Base-by-base conservation (phyloP, 345 rosid species). In the Citrus trifoliata region DNA sequence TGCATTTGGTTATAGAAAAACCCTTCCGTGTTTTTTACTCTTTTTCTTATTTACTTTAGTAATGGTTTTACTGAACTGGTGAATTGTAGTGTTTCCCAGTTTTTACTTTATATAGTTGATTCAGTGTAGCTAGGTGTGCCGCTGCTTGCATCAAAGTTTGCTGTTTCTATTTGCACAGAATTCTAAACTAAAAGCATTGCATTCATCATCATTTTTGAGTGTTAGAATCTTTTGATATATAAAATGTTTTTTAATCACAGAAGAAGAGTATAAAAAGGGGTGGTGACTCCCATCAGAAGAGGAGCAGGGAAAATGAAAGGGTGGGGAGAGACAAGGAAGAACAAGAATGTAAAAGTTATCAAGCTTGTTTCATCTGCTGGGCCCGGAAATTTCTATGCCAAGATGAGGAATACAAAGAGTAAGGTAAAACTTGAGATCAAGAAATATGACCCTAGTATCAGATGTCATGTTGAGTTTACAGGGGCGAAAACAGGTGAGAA, bases 211-310 rank as follows among this genome's bases (percentile, higher is more conserved):
- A 24, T 48, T 25, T 30, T 30, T 9, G 16, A 22, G 55, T 72
- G 37, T 2, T 38, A 35, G 67, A 24, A 28, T 58, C 13, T 58
- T 8, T 10, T 42, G 9, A 42, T 30, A 0, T 18, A 33, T 33
- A 28, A 6, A 6, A 71, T 1, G 24, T 38, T n/a, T 48, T 81
- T 61, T 21, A 30, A 38, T 48, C 10, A 61, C 82, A 81, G 85
- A 84, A 67, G 64, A 59, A 75, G 79, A 71, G 76, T 27, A 79
- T 83, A 40, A 84, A 76, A 81, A 76, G 76, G 67, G 87, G 83
- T 4, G 85, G 85, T 4, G 85, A 84, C 40, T 74, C 48, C 27
- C 55, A 6, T 51, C 76, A 81, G 77, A 81, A 84, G 64, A 81
- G 75, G 56, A 81, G 64, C 79, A 63, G 76, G 61, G 64, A 79